Conservation (phyloP, 1,284 basidiomycete genomes). For the Cystobasidium slooffiae region DNA sequence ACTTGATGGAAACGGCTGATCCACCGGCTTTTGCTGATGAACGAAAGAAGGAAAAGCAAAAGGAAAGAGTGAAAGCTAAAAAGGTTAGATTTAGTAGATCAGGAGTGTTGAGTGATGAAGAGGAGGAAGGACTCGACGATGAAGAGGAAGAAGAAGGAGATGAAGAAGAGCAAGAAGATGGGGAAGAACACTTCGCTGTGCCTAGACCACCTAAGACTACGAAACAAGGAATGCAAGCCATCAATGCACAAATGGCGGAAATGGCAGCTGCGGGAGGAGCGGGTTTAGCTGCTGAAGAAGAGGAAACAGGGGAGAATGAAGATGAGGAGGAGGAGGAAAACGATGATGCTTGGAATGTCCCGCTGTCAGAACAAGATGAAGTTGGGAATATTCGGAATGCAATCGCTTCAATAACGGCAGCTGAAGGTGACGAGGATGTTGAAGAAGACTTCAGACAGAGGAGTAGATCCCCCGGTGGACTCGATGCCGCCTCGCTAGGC, state of each 20-base stretch:
- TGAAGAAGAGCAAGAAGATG: conserved; percentile 47
- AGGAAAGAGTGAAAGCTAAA: conserved; percentile 55
- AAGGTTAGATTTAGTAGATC: conserved; percentile 44
- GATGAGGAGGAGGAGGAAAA: conserved; percentile 59
- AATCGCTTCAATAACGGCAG: conserved; percentile 24
- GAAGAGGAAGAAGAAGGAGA: conserved; percentile 50
- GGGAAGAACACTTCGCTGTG: conserved; percentile 51
- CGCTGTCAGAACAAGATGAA: conserved; percentile 66
- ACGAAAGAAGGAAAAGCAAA: conserved; percentile 70
- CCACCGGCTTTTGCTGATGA: conserved; percentile 84
- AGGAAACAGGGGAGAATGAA: neutral
- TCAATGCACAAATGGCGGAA: conserved; percentile 21
- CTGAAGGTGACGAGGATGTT: conserved; percentile 38
- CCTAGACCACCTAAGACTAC: conserved; percentile 52
- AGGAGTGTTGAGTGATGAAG: conserved; percentile 42
- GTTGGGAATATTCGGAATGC: conserved; percentile 36
- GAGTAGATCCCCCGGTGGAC: neutral
- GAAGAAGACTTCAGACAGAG: neutral
- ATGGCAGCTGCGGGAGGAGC: conserved; percentile 12
- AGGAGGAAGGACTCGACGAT: conserved; percentile 46
- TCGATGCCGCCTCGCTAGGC: conserved; percentile 8
- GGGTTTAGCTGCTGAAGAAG: conserved; percentile 22
- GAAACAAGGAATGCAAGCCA: conserved; percentile 49
- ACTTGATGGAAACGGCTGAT: conserved; percentile 88
- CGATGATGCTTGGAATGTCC: conserved; percentile 62